A percentile compares a stretch with the other conserved stretches of the same genome.
Conservation (phyloP, 2,329 filamentous ascomycete genomes). For the Tolypocladium album region DNA sequence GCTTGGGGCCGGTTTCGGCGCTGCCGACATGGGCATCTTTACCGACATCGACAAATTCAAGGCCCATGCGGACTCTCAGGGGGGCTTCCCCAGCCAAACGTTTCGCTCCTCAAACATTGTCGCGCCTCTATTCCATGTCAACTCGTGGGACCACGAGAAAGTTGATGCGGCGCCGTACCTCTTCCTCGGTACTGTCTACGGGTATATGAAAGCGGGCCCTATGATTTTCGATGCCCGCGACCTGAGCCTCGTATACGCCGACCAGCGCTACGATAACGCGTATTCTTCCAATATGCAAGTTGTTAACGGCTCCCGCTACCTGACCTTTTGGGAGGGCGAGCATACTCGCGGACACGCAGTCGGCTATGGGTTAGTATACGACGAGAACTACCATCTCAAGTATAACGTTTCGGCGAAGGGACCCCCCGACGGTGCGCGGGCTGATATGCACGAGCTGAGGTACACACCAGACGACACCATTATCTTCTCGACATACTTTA, state of each 20-base stretch:
- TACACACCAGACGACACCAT: background rate
- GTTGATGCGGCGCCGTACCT: constrained; percentile 20
- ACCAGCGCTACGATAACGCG: constrained; percentile 17
- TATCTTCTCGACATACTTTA: constrained; percentile 18
- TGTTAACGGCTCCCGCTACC: background rate
- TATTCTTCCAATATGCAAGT: constrained; percentile 17
- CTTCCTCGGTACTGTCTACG: constrained; percentile 18
- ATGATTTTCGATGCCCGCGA: constrained; percentile 23
- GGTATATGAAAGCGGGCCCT: constrained; percentile 16
- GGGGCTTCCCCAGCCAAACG: constrained; percentile 18
- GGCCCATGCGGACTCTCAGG: background rate
- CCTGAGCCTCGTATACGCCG: constrained; percentile 26
- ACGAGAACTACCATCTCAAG: background rate
- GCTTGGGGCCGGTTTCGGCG: background rate
- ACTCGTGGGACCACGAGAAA: constrained; percentile 14
- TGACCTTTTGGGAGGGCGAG: background rate
- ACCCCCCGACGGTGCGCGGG: background rate
- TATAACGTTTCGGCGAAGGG: background rate
- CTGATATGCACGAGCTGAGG: background rate
- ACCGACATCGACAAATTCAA: background rate
- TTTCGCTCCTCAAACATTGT: constrained; percentile 21
- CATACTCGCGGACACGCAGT: background rate
- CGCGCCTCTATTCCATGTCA: constrained; percentile 23
- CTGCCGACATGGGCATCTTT: background rate
- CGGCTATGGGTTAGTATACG: background rate